Evolutionary conservation across 371 early-diverging fungal species (phyloP).

Genomic region (Gilbertella persicaria): DNA sequence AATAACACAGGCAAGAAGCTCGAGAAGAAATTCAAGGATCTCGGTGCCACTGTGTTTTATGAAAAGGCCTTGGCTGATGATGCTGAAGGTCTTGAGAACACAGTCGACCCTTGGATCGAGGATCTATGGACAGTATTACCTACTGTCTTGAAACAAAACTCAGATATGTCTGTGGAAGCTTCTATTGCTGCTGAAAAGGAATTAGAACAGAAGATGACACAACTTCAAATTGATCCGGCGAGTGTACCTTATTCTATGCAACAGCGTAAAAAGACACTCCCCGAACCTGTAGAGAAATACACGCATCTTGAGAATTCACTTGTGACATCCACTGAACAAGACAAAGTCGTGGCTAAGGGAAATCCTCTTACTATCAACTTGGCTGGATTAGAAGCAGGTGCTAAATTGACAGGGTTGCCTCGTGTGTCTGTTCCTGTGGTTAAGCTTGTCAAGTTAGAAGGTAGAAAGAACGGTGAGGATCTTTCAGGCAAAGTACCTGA

Average conservation of each 20-base stretch:
- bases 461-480: constrained; percentile 6
- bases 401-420: constrained; percentile 68
- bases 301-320: constrained; percentile 26
- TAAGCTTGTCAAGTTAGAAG: constrained; percentile 27
- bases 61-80: constrained; percentile 87
- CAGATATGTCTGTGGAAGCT: constrained; percentile 9
- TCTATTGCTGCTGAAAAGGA: constrained; percentile 21
- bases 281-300: constrained; percentile 27
- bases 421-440: constrained; percentile 57
- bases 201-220: constrained; percentile 24
- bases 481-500: constrained; percentile 18
- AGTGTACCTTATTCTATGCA: constrained; percentile 26
- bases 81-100: constrained; percentile 84
- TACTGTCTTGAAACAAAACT: constrained; percentile 31
- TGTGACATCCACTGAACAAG: constrained; percentile 2
- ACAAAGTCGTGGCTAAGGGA: constrained; percentile 13
- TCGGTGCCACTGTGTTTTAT: constrained; percentile 76
- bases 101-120: constrained; percentile 92
- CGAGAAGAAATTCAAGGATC: constrained; percentile 71
- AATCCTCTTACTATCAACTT: constrained; percentile 51
- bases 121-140: constrained; percentile 79
- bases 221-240: constrained; percentile 16
- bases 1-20: constrained; percentile 80
- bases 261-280: constrained; percentile 22
- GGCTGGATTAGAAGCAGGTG: constrained; percentile 50